phyloP scores from a whole-genome alignment of 805 yeast species.

The Kuraishia cidri region DNA sequence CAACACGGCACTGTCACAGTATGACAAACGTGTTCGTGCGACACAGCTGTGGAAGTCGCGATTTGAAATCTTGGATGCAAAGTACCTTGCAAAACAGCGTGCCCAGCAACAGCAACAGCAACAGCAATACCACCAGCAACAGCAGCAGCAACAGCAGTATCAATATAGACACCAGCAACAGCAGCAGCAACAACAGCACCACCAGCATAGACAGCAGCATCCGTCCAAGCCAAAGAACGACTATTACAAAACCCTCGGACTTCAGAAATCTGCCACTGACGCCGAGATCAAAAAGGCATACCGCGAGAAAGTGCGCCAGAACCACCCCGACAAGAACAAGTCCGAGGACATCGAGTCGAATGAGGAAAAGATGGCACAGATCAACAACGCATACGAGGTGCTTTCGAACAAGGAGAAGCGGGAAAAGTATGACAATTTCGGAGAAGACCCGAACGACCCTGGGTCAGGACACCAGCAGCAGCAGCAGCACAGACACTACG shows the following conservation, averaged over 20 bases:
- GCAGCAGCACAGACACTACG: constrained; percentile 4
- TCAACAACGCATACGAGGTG: constrained; percentile 89
- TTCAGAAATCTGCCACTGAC: constrained; percentile 58
- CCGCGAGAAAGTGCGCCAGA: constrained; percentile 66
- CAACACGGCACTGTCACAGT: constrained; percentile 21
- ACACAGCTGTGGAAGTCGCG: constrained; percentile 28
- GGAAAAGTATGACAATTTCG: constrained; percentile 48
- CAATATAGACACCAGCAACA: constrained; percentile 30
- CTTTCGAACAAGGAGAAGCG: constrained; percentile 58
- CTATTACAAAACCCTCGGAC: constrained; percentile 71
- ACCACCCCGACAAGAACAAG: constrained; percentile 89
- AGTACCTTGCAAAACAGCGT: constrained; percentile 1
- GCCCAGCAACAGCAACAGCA: constrained; percentile 20
- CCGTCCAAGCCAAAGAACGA: constrained; percentile 34
- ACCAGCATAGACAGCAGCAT: constrained; percentile 19
- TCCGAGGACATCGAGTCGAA: constrained; percentile 47
- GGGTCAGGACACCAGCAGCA: constrained; percentile 6
- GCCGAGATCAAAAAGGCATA: constrained; percentile 75
- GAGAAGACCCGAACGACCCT: constrained; percentile 15
- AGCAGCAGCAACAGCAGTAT: constrained; percentile 36
- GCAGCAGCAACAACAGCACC: constrained; percentile 25
- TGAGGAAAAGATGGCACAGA: constrained; percentile 81
- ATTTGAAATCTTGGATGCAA: constrained; percentile 11
- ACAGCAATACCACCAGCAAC: constrained; percentile 29
- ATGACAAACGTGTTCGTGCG: constrained; percentile 24